Conservation (phyloP, 1,139 yeast species). For the Zygosaccharomyces sapae region DNA sequence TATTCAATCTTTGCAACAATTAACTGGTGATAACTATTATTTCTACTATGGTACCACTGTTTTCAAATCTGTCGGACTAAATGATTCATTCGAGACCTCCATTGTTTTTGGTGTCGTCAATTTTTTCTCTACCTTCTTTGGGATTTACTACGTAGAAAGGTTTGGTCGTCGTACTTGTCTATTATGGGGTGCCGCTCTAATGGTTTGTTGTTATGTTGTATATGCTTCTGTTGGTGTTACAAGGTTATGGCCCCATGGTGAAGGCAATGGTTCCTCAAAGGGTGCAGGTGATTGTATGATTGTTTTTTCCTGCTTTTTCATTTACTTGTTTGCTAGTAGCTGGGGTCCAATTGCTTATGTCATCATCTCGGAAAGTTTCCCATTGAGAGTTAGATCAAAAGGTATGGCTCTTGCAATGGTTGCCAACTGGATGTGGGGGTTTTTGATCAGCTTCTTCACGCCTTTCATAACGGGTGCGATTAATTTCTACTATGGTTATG, state of each 20-base stretch:
- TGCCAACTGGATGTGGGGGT: slow-evolving; percentile 73
- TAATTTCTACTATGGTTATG: slow-evolving; percentile 53
- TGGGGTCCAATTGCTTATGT: slow-evolving; percentile 81
- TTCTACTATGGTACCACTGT: slow-evolving; percentile 74
- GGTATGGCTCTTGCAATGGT: slow-evolving; percentile 70
- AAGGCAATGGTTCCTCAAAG: slow-evolving; percentile 47
- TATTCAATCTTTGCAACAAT: slow-evolving; percentile 65
- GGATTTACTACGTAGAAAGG: slow-evolving; percentile 59
- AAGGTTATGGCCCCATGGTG: slow-evolving; percentile 54
- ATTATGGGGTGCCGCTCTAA: slow-evolving; percentile 56
- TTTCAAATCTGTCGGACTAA: slow-evolving; percentile 67
- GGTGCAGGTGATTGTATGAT: slow-evolving; percentile 72
- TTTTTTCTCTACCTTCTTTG: slow-evolving; percentile 64
- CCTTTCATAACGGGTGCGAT: slow-evolving; percentile 55
- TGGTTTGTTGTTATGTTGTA: slow-evolving; percentile 59
- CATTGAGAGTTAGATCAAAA: slow-evolving; percentile 70
- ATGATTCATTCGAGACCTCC: slow-evolving; percentile 67
- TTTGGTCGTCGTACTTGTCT: slow-evolving; percentile 66
- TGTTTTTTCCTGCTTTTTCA: slow-evolving; percentile 69
- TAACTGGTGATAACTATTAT: slow-evolving; percentile 73
- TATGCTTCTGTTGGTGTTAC: slow-evolving; percentile 65
- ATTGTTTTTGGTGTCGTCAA: slow-evolving; percentile 72
- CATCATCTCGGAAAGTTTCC: slow-evolving; percentile 68
- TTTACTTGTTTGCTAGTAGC: slow-evolving; percentile 72
- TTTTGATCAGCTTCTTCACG: slow-evolving; percentile 67